These are phyloP conservation scores for Samsoniella hepiali DNA, from an alignment of 2,329 filamentous ascomycete species.

Conservation along the genomic window DNA sequence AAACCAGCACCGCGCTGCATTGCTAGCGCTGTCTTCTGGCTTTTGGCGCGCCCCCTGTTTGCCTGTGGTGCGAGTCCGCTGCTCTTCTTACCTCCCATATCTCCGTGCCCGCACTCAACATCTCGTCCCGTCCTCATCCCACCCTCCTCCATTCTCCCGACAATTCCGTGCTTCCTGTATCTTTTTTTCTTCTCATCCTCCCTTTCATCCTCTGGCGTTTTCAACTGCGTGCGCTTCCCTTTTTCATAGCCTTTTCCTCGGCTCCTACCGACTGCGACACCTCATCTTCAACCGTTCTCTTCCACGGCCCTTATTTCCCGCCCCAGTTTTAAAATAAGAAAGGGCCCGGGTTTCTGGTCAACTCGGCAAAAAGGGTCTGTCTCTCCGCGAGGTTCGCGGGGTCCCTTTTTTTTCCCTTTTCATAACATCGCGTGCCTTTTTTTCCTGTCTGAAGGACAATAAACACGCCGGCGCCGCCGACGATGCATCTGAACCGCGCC, in stretches of 20 bases:
- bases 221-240: not conserved
- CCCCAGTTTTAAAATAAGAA: slow-evolving; percentile 12
- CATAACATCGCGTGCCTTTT: not conserved
- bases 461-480: not conserved
- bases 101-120: slow-evolving; percentile 19
- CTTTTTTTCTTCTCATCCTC: not conserved
- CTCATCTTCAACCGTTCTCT: not conserved
- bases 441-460: too few species aligned
- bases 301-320: not conserved
- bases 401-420: not conserved
- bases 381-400: slow-evolving; percentile 6
- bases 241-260: not conserved
- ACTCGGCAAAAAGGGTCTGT: not conserved
- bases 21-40: not conserved
- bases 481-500: slow-evolving; percentile 69
- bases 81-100: not conserved
- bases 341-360: slow-evolving; percentile 1
- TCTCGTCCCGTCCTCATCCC: slow-evolving; percentile 3
- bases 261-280: not conserved
- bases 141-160: not conserved
- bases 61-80: not conserved
- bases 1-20: not conserved
- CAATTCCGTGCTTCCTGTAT: not conserved
- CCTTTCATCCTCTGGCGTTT: not conserved
- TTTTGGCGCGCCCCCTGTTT: not conserved